These are phyloP conservation scores for Coemansia sp. DNA, from an alignment of 192 early-diverging fungal species.

Conservation along the genomic window DNA sequence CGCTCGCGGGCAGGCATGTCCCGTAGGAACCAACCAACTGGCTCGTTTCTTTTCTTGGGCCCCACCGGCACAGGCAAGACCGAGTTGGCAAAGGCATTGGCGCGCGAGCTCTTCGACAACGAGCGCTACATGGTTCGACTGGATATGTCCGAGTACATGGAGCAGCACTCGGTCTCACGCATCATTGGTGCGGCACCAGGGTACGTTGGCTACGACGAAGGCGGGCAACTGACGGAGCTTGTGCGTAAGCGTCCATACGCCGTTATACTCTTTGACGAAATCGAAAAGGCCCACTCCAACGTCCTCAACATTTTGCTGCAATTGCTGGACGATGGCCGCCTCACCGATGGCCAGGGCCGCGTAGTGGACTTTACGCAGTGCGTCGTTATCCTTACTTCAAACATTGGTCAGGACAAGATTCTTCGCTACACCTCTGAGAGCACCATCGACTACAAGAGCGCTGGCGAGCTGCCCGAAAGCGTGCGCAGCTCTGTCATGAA, in stretches of 20 bases:
- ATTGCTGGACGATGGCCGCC: slow-evolving; percentile 89
- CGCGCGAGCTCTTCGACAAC: slow-evolving; percentile 92
- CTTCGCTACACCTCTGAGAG: slow-evolving; percentile 37
- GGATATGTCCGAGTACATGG: slow-evolving; percentile 99
- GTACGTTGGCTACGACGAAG: slow-evolving; percentile 95
- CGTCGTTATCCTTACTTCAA: slow-evolving; percentile 94
- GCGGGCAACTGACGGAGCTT: slow-evolving; percentile 93
- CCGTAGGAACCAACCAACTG: slow-evolving; percentile 77
- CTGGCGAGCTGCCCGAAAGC: slow-evolving; percentile 40
- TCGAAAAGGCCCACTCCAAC: slow-evolving; percentile 93
- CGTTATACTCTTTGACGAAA: slow-evolving; percentile 96
- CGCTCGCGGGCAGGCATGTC: slow-evolving; percentile 88
- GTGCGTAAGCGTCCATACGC: slow-evolving; percentile 89
- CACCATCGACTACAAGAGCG: slow-evolving; percentile 24
- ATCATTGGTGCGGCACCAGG: slow-evolving; percentile 96
- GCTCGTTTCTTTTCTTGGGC: slow-evolving; percentile 94
- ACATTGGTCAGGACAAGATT: slow-evolving; percentile 74
- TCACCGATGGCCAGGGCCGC: slow-evolving; percentile 94
- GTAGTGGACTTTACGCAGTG: slow-evolving; percentile 94
- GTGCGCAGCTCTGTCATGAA: slow-evolving; percentile 70
- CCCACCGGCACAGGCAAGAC: slow-evolving; percentile 97
- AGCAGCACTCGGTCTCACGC: slow-evolving; percentile 81
- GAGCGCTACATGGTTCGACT: slow-evolving; percentile 93
- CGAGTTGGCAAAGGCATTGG: slow-evolving; percentile 76
- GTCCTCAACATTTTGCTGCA: slow-evolving; percentile 80